Percentiles rank a stretch among this genome's conserved stretches.
phyloP scores from a whole-genome alignment of 257 asterid genomes.

The Echium plantagineum region DNA sequence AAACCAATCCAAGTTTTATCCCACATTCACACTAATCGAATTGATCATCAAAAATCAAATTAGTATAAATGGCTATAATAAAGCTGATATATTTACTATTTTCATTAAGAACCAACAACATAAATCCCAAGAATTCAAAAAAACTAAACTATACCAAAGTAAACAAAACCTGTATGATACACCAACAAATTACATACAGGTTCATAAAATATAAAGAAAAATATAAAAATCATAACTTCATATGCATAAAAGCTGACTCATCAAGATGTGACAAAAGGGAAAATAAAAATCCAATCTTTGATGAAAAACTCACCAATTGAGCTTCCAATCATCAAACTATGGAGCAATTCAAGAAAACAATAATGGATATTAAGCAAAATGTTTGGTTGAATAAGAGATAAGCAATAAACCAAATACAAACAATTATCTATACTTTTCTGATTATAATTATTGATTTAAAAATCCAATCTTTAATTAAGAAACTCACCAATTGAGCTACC shows the following conservation, averaged over 20 bases:
- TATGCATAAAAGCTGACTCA: not conserved
- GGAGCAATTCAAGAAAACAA: not conserved
- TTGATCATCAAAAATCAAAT: not conserved
- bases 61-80: not conserved
- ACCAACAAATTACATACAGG: too few relatives aligned
- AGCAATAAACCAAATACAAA: too few relatives aligned
- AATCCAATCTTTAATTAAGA: not conserved
- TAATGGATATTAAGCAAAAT: too few relatives aligned
- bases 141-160: not conserved
- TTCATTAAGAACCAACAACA: not conserved
- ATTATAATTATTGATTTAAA: not conserved
- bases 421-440: not conserved
- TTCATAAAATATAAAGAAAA: too few relatives aligned
- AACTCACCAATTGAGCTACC: constrained; percentile 31
- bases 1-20: too few relatives aligned
- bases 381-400: too few relatives aligned
- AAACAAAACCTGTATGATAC: too few relatives aligned
- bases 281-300: not conserved
- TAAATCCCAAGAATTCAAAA: not conserved
- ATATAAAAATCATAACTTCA: not conserved
- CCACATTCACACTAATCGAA: not conserved
- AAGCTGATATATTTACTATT: not conserved
- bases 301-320: constrained; percentile 29
- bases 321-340: constrained; percentile 13
- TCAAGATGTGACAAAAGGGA: not conserved